These are phyloP conservation scores for Kockovaella imperatae DNA, from an alignment of 768 basidiomycete species.

Conservation along the genomic window DNA sequence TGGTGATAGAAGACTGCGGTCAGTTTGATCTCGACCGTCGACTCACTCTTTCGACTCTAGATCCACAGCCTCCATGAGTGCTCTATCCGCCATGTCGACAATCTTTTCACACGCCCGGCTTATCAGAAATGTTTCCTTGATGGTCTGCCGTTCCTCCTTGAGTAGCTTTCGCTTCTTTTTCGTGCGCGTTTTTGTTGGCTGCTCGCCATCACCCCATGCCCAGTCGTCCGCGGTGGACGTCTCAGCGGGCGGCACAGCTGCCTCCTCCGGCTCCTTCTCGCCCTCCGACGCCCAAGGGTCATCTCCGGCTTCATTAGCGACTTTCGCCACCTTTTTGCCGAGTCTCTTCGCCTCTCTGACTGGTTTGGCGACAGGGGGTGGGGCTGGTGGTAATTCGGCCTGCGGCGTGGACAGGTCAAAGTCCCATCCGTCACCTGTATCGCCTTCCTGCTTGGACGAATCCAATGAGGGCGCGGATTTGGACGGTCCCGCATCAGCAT, in stretches of 20 bases:
- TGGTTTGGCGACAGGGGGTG: slow-evolving; percentile 56
- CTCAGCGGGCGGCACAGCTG: no score
- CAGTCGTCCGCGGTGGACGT: no score
- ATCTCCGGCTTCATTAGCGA: slow-evolving; percentile 15
- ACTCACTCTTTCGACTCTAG: slow-evolving; percentile 53
- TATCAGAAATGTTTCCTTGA: slow-evolving; percentile 25
- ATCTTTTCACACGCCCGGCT: slow-evolving; percentile 28
- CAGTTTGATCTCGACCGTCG: background rate
- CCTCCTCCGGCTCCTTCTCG: background rate
- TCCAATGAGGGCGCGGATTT: background rate
- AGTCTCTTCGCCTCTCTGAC: slow-evolving; percentile 56
- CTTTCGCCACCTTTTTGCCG: slow-evolving; percentile 35
- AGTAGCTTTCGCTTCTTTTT: slow-evolving; percentile 9
- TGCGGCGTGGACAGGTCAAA: slow-evolving; percentile 53
- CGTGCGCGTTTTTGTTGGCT: no score
- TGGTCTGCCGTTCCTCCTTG: slow-evolving; percentile 13
- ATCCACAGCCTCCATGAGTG: slow-evolving; percentile 43
- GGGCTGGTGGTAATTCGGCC: slow-evolving; percentile 52
- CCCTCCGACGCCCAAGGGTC: slow-evolving; percentile 19
- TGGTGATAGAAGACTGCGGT: slow-evolving; percentile 11
- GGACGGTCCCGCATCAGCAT: slow-evolving; percentile 35
- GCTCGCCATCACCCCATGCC: no score
- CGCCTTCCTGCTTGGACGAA: slow-evolving; percentile 5
- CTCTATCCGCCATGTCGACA: slow-evolving; percentile 20
- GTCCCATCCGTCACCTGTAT: slow-evolving; percentile 64